Evolutionary conservation across 139 green algal species (phyloP).

Genomic region (Pseudopediastrum boryanum): DNA sequence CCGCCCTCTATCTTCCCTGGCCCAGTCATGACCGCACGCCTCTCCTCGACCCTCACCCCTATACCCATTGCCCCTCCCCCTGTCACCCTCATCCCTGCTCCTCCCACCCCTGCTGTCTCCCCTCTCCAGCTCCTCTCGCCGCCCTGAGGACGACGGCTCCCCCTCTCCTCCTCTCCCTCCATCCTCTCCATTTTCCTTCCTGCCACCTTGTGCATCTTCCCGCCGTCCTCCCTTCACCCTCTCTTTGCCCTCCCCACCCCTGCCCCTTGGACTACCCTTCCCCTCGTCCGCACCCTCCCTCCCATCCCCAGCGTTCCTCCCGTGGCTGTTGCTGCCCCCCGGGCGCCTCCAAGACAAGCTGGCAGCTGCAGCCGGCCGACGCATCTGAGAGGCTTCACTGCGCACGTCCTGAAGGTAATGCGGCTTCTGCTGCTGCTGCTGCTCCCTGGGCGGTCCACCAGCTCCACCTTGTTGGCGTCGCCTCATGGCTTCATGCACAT

Average conservation of each 20-base stretch:
- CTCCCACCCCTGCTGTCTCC: not conserved
- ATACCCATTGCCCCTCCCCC: not conserved
- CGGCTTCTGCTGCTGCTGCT: not conserved
- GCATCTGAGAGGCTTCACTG: not conserved
- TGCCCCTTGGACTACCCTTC: not conserved
- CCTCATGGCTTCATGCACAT: not conserved
- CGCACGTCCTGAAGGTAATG: too few species aligned
- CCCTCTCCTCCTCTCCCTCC: too few species aligned
- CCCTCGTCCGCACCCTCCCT: not conserved
- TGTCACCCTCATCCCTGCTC: not conserved
- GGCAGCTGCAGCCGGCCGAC: conserved; percentile 15
- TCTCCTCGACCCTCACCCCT: not conserved
- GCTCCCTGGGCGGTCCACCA: not conserved
- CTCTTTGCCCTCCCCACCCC: conserved; percentile 8
- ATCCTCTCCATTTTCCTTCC: not conserved
- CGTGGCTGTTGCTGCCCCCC: not conserved
- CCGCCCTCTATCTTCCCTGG: too few species aligned
- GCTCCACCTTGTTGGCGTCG: conserved; percentile 1
- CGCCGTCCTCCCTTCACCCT: not conserved
- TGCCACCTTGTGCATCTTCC: not conserved
- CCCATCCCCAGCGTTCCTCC: not conserved
- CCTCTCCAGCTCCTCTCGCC: too few species aligned
- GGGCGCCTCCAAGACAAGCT: not conserved
- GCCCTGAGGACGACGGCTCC: too few species aligned
- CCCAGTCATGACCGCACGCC: not conserved